Evolutionary conservation across 2,329 filamentous ascomycete species (phyloP).

Genomic region (Colletotrichum lindemuthianum): DNA sequence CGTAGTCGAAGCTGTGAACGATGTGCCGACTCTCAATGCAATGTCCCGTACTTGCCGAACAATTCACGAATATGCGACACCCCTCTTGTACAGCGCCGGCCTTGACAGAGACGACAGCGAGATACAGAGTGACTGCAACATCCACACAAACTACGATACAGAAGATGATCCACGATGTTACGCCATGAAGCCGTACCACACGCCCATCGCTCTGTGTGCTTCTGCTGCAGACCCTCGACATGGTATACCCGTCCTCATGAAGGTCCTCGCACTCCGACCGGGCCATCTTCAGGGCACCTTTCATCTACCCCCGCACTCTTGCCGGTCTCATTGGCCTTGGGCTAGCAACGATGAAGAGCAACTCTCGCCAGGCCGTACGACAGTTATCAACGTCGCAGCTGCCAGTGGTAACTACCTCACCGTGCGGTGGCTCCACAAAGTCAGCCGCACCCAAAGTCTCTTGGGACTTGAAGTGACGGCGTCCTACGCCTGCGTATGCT

Average conservation of each 20-base stretch:
- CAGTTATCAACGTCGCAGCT: conserved; percentile 8
- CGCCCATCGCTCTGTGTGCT: conserved; percentile 5
- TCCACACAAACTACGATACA: conserved; percentile 11
- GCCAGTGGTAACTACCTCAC: neutral
- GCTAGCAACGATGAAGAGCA: neutral
- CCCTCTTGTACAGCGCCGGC: neutral
- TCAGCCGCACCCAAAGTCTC: neutral
- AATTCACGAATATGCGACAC: neutral
- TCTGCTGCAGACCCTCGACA: neutral
- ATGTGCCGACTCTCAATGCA: neutral
- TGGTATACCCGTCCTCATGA: conserved; percentile 11
- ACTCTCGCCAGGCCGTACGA: conserved; percentile 7
- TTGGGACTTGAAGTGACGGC: conserved; percentile 13
- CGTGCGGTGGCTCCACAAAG: conserved; percentile 12
- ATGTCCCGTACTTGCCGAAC: conserved; percentile 2
- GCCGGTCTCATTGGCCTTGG: conserved; percentile 16
- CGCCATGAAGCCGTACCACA: neutral
- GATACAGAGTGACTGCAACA: conserved; percentile 11
- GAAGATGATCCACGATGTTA: neutral
- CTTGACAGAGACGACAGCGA: conserved; percentile 6
- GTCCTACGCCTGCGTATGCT: conserved; percentile 6
- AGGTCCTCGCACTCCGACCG: conserved; percentile 5
- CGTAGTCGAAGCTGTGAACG: neutral
- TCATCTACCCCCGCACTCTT: conserved; percentile 8
- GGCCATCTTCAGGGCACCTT: conserved; percentile 12